Evolutionary conservation across 2,329 filamentous ascomycete genomes (phyloP).

Genomic region (Mycosphaerella sp.): DNA sequence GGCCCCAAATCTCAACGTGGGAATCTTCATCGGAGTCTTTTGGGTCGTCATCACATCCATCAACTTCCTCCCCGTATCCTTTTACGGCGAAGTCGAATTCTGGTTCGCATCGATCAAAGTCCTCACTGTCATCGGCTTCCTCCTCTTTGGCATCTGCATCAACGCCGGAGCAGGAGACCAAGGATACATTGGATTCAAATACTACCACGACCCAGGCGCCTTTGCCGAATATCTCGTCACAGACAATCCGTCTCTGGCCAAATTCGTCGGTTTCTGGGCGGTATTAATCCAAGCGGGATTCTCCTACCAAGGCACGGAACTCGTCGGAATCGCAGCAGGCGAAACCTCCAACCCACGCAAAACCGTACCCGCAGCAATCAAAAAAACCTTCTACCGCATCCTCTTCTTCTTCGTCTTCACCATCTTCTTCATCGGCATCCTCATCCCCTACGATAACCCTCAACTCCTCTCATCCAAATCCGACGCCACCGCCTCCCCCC

Average conservation of each 20-base stretch:
- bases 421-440: conserved; percentile 33
- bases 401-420: conserved; percentile 35
- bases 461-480: conserved; percentile 36
- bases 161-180: conserved; percentile 40
- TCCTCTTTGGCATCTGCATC: conserved; percentile 39
- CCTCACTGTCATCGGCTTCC: conserved; percentile 45
- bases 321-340: conserved; percentile 48
- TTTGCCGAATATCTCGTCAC: conserved; percentile 35
- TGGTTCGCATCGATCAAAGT: conserved; percentile 50
- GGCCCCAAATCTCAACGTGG: conserved; percentile 38
- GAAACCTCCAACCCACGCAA: conserved; percentile 49
- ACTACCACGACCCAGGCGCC: conserved; percentile 35
- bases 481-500: conserved; percentile 52
- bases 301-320: conserved; percentile 51
- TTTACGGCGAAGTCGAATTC: conserved; percentile 51
- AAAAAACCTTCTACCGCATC: conserved; percentile 35
- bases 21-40: conserved; percentile 34
- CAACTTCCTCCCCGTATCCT: conserved; percentile 46
- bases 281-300: conserved; percentile 54
- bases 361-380: conserved; percentile 35
- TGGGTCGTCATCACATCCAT: conserved; percentile 38
- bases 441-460: conserved; percentile 33
- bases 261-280: conserved; percentile 46
- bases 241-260: conserved; percentile 28
- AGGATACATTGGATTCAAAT: conserved; percentile 56